phyloP scores from a whole-genome alignment of 2,329 filamentous ascomycete species.

The Fusarium albidum region DNA sequence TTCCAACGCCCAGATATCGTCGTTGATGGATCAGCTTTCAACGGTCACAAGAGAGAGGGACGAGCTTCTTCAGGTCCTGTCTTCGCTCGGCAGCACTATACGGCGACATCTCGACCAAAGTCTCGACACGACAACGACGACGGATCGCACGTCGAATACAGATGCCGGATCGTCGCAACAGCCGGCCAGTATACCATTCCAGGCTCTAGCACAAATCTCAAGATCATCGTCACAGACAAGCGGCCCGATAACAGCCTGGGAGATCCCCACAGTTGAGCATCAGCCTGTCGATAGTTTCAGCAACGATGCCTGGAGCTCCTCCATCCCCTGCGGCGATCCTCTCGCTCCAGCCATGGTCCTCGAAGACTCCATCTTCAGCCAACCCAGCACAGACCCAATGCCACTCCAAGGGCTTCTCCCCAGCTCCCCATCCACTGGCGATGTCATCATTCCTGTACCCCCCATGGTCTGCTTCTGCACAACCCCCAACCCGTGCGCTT shows the following conservation, averaged over 20 bases:
- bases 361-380: constrained; percentile 9
- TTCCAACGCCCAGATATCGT: constrained; percentile 34
- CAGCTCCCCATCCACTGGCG: not conserved
- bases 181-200: not conserved
- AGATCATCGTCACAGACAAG: constrained; percentile 15
- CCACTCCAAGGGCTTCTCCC: constrained; percentile 3
- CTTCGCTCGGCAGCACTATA: constrained; percentile 25
- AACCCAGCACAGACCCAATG: constrained; percentile 2
- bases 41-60: constrained; percentile 38
- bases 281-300: constrained; percentile 1
- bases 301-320: constrained; percentile 18
- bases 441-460: constrained; percentile 16
- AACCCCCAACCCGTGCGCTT: constrained; percentile 4
- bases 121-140: not conserved
- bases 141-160: not conserved
- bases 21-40: constrained; percentile 39
- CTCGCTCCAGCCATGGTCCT: constrained; percentile 19
- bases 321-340: not conserved
- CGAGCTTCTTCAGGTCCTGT: constrained; percentile 24
- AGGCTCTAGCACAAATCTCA: not conserved
- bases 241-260: not conserved
- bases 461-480: constrained; percentile 17
- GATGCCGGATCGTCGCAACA: not conserved
- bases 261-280: constrained; percentile 11
- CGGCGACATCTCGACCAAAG: constrained; percentile 27